phyloP scores from a whole-genome alignment of 805 yeast species.

The Monosporozyma unispora region DNA sequence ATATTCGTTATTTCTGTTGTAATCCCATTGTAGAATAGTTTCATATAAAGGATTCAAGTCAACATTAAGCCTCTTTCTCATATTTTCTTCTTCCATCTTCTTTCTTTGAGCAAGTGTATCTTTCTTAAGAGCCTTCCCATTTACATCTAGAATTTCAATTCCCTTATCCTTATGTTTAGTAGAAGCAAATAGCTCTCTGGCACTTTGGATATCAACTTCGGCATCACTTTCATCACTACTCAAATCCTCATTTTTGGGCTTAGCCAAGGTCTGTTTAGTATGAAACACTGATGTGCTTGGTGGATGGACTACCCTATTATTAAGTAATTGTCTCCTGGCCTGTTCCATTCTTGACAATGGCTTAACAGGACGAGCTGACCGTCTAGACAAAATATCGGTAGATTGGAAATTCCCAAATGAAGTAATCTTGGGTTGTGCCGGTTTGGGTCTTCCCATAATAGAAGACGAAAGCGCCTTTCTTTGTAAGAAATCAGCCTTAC shows the following conservation, averaged over 20 bases:
- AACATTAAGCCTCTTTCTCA: conserved; percentile 72
- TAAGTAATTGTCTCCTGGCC: conserved; percentile 29
- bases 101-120: conserved; percentile 34
- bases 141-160: conserved; percentile 33
- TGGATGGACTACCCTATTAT: conserved; percentile 35
- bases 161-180: conserved; percentile 25
- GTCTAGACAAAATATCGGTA: conserved; percentile 8
- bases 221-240: conserved; percentile 35
- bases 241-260: conserved; percentile 17
- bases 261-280: conserved; percentile 26
- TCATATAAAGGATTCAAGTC: conserved; percentile 68
- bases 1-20: conserved; percentile 41
- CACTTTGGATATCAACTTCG: conserved; percentile 32
- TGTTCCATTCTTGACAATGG: conserved; percentile 33
- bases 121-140: conserved; percentile 33
- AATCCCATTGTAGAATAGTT: conserved; percentile 70
- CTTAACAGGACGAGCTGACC: conserved; percentile 16
- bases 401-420: conserved; percentile 33
- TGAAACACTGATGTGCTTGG: conserved; percentile 44
- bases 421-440: conserved; percentile 31
- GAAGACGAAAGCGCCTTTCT: conserved; percentile 27
- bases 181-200: conserved; percentile 29
- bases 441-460: conserved; percentile 22
- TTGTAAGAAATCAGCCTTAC: conserved; percentile 27
- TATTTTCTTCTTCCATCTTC: conserved; percentile 59